These are phyloP conservation scores for Fusarium agapanthi DNA, from an alignment of 2,329 filamentous ascomycete genomes.

Conservation along the genomic window DNA sequence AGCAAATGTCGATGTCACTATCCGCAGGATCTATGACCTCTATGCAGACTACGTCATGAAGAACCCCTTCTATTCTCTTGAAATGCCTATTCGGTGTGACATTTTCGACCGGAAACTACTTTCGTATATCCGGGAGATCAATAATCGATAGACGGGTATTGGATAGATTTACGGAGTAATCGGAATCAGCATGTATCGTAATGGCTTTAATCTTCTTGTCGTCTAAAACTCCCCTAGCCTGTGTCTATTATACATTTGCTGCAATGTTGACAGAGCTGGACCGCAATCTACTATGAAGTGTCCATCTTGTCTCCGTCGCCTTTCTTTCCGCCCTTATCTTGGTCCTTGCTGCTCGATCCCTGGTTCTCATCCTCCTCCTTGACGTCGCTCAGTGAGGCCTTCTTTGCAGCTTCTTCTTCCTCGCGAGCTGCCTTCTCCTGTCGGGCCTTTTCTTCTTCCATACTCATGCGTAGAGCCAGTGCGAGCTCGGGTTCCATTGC, in stretches of 20 bases:
- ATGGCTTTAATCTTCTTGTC: conserved; percentile 40
- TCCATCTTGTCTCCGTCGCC: conserved; percentile 84
- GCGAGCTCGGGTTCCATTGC: conserved; percentile 92
- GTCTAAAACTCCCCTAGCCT: conserved; percentile 39
- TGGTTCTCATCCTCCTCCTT: conserved; percentile 76
- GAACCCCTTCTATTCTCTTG: conserved; percentile 97
- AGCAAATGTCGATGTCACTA: conserved; percentile 84
- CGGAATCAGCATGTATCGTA: conserved; percentile 27
- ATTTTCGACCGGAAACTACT: conserved; percentile 89
- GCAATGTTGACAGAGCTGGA: conserved; percentile 43
- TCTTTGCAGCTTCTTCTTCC: conserved; percentile 76
- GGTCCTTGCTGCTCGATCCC: conserved; percentile 74
- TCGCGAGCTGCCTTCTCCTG: conserved; percentile 86
- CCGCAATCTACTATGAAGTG: conserved; percentile 66
- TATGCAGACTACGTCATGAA: conserved; percentile 99
- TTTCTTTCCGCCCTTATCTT: conserved; percentile 70
- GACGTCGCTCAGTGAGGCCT: conserved; percentile 81
- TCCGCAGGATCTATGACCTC: conserved; percentile 88
- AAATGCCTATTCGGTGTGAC: conserved; percentile 97
- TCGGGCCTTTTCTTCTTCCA: conserved; percentile 96
- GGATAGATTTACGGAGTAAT: conserved; percentile 22
- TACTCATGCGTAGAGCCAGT: conserved; percentile 93
- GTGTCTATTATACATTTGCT: conserved; percentile 47
- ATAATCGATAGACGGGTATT: conserved; percentile 57
- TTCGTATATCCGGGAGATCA: conserved; percentile 80